These are phyloP conservation scores for Scedosporium minutisporum DNA, from an alignment of 2,329 filamentous ascomycete genomes.

Conservation along the genomic window DNA sequence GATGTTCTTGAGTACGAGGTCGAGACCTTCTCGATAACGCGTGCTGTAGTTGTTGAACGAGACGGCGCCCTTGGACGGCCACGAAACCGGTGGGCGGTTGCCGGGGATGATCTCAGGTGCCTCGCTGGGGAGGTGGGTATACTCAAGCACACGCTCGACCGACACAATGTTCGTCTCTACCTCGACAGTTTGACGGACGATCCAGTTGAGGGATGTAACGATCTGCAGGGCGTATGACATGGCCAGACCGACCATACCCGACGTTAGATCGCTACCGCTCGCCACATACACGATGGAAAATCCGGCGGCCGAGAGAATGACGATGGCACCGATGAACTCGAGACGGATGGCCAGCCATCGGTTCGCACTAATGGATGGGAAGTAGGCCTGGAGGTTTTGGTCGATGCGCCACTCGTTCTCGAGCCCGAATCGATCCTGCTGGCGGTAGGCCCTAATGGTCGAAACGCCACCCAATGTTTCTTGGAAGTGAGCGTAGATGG, in stretches of 20 bases:
- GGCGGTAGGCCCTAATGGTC: constrained; percentile 89
- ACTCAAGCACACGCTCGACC: constrained; percentile 94
- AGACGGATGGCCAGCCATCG: constrained; percentile 91
- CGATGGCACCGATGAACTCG: constrained; percentile 89
- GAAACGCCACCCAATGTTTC: constrained; percentile 90
- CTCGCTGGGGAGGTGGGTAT: constrained; percentile 82
- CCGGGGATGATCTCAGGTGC: constrained; percentile 88
- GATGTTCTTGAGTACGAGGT: constrained; percentile 88
- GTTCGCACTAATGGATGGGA: constrained; percentile 88
- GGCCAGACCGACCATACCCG: constrained; percentile 77
- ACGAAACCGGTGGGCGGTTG: constrained; percentile 76
- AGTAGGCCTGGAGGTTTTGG: constrained; percentile 87
- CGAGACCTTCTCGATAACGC: constrained; percentile 79
- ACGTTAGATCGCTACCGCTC: constrained; percentile 50
- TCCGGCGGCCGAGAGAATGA: constrained; percentile 79
- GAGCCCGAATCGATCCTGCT: constrained; percentile 74
- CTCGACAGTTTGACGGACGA: constrained; percentile 94
- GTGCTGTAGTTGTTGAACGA: constrained; percentile 92
- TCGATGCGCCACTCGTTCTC: constrained; percentile 99
- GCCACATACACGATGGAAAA: constrained; percentile 75
- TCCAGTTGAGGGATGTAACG: constrained; percentile 96
- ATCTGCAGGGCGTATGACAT: constrained; percentile 98
- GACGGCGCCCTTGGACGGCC: constrained; percentile 83
- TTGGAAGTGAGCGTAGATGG: constrained; percentile 97
- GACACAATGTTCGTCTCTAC: constrained; percentile 99